These are phyloP conservation scores for Penicillium sp. DNA, from an alignment of 2,329 filamentous ascomycete species.

Conservation along the genomic window DNA sequence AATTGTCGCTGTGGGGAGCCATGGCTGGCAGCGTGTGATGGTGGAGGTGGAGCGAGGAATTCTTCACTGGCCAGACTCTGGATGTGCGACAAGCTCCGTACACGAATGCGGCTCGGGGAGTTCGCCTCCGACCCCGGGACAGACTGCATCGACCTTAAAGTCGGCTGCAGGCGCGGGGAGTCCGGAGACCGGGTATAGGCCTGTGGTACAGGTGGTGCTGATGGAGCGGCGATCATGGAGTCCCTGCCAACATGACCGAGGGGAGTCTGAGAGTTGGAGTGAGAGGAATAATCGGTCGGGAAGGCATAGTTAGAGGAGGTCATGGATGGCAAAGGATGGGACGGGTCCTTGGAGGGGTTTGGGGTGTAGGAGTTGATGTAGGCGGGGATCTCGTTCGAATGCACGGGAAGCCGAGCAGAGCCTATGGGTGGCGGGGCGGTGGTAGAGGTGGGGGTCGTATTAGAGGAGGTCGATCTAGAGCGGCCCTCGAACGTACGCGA, in stretches of 20 bases:
- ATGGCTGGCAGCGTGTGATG: conserved; percentile 42
- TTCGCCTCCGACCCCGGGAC: conserved; percentile 43
- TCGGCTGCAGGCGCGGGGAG: conserved; percentile 48
- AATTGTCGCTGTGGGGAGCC: conserved; percentile 64
- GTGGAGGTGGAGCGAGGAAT: conserved; percentile 57
- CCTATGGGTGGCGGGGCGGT: conserved; percentile 37
- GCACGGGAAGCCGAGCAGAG: conserved; percentile 33
- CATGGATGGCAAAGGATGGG: conserved; percentile 46
- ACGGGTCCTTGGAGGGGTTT: conserved; percentile 25
- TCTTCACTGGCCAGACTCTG: conserved; percentile 83
- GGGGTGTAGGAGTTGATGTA: conserved; percentile 34
- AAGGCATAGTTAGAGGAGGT: conserved; percentile 42
- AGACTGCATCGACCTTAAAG: conserved; percentile 45
- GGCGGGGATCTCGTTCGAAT: conserved; percentile 36
- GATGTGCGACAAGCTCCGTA: conserved; percentile 88
- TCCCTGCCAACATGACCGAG: conserved; percentile 23
- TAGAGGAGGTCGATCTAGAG: conserved; percentile 35
- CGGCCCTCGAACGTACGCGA: conserved; percentile 24
- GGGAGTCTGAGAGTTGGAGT: conserved; percentile 18
- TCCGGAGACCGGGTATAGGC: conserved; percentile 40
- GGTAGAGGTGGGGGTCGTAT: conserved; percentile 37
- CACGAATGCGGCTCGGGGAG: conserved; percentile 66
- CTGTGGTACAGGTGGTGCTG: background rate
- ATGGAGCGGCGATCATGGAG: conserved; percentile 27
- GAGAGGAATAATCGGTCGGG: conserved; percentile 16